Conservation (phyloP, 768 basidiomycete species). For the Termitomyces titanicus region DNA sequence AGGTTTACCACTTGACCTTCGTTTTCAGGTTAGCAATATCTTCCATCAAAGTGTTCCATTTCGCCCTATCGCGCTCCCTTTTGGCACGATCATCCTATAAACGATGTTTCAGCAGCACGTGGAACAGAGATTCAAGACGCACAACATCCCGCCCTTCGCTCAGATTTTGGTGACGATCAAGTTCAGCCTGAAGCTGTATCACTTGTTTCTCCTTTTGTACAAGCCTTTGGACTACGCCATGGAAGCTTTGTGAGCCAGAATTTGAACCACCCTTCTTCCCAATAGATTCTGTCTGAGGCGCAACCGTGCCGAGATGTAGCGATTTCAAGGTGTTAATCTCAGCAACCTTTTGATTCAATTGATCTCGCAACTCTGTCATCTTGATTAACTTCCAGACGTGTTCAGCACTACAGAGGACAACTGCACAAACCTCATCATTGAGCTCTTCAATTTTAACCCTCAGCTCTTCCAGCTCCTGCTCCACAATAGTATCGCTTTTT, state of each 20-base stretch:
- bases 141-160: constrained; percentile 59
- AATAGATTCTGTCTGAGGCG: constrained; percentile 32
- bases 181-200: constrained; percentile 63
- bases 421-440: constrained; percentile 54
- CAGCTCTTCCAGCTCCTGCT: constrained; percentile 60
- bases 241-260: constrained; percentile 44
- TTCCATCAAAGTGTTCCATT: constrained; percentile 68
- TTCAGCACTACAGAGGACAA: neutral
- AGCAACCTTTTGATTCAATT: constrained; percentile 60
- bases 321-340: constrained; percentile 65
- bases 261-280: constrained; percentile 59
- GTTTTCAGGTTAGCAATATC: constrained; percentile 71
- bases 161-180: constrained; percentile 62
- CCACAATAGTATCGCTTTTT: constrained; percentile 36
- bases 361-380: constrained; percentile 48
- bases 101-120: neutral
- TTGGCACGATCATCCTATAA: constrained; percentile 67
- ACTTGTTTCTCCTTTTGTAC: constrained; percentile 87
- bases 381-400: constrained; percentile 20
- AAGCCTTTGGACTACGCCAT: constrained; percentile 75
- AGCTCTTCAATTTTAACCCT: constrained; percentile 60
- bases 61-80: constrained; percentile 70
- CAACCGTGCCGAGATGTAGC: constrained; percentile 35
- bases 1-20: constrained; percentile 41
- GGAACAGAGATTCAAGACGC: constrained; percentile 21